These are phyloP conservation scores for Russula lepida DNA, from an alignment of 768 basidiomycete genomes.

Conservation along the genomic window DNA sequence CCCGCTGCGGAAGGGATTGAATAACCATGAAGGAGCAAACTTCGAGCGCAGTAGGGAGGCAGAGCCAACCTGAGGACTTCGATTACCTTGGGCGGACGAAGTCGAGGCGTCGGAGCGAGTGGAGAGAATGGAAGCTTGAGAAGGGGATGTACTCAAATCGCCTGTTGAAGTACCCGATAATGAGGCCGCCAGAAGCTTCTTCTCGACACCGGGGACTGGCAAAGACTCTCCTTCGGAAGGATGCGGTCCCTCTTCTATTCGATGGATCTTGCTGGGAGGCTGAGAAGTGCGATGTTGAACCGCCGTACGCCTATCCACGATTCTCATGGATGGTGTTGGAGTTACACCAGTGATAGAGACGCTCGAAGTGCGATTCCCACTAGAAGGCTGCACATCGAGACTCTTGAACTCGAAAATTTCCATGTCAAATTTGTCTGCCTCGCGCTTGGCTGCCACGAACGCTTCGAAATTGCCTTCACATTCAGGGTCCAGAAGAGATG, in stretches of 20 bases:
- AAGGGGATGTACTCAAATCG: conserved; percentile 51
- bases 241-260: conserved; percentile 67
- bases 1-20: conserved; percentile 62
- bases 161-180: conserved; percentile 6
- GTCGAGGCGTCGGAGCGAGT: conserved; percentile 41
- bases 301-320: conserved; percentile 16
- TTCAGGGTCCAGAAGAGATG: conserved; percentile 23
- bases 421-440: conserved; percentile 68
- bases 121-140: conserved; percentile 58
- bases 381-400: conserved; percentile 30
- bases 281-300: conserved; percentile 44
- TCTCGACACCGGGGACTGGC: conserved; percentile 24
- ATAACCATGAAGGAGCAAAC: conserved; percentile 69
- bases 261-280: conserved; percentile 40
- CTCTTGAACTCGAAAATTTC: conserved; percentile 50
- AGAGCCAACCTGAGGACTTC: conserved; percentile 5
- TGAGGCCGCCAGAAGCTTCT: conserved; percentile 20
- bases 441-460: conserved; percentile 33
- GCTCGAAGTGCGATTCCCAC: conserved; percentile 32
- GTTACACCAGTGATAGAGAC: conserved; percentile 29
- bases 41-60: conserved; percentile 41
- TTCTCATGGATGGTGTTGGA: conserved; percentile 15
- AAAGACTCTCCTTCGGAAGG: conserved; percentile 44
- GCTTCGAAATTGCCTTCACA: conserved; percentile 18
- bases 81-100: conserved; percentile 21